Conservation (phyloP, 1,139 yeast species). For the Saccharomyces hybrid region DNA sequence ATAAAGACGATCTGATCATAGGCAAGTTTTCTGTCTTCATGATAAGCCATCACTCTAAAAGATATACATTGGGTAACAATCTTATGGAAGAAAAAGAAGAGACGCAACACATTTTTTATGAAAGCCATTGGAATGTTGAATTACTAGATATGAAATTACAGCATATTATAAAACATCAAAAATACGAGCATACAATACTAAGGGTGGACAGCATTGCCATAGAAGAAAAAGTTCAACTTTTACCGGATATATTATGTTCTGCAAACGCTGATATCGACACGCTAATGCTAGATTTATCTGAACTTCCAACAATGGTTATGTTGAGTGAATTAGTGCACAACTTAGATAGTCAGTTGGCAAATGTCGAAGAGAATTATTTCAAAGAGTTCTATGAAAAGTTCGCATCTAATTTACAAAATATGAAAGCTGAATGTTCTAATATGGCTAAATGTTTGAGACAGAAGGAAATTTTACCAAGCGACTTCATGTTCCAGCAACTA, state of each 20-base stretch:
- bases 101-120: constrained; percentile 14
- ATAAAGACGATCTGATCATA: constrained; percentile 19
- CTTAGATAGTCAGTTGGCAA: constrained; percentile 20
- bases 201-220: constrained; percentile 21
- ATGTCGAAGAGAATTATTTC: constrained; percentile 26
- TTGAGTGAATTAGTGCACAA: constrained; percentile 27
- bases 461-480: constrained; percentile 23
- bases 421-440: constrained; percentile 40
- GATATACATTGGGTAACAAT: constrained; percentile 7
- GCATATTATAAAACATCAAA: constrained; percentile 13
- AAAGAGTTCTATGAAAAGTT: constrained; percentile 37
- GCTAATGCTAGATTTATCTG: constrained; percentile 25
- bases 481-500: constrained; percentile 34
- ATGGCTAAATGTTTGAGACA: constrained; percentile 33
- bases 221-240: constrained; percentile 16
- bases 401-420: constrained; percentile 39
- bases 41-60: constrained; percentile 19
- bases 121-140: constrained; percentile 18
- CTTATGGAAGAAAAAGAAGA: constrained; percentile 6
- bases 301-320: constrained; percentile 31
- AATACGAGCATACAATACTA: constrained; percentile 20
- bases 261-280: constrained; percentile 17
- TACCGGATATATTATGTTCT: constrained; percentile 21
- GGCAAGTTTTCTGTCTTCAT: constrained; percentile 19
- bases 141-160: constrained; percentile 17